A percentile compares a stretch with the other conserved stretches of the same genome.
phyloP scores from a whole-genome alignment of 1,284 basidiomycete genomes.

The Trichosporon sp. region DNA sequence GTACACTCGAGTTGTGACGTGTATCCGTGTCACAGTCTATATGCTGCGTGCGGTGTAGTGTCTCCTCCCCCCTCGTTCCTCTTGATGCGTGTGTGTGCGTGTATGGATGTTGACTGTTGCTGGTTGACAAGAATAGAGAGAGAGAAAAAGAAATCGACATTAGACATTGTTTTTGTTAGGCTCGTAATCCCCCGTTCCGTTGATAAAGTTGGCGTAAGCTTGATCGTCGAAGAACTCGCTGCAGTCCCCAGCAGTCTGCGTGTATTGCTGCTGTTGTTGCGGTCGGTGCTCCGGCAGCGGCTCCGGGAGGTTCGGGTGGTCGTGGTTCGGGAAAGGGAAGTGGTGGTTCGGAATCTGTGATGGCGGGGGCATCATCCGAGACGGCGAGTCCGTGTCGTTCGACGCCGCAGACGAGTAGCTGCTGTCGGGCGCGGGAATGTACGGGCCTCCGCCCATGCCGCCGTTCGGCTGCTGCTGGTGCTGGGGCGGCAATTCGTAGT shows the following conservation, averaged over 20 bases:
- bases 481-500: neutral
- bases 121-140: neutral
- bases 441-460: constrained; percentile 15
- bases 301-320: neutral
- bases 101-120: neutral
- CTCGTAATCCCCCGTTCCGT: neutral
- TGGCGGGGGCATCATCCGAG: neutral
- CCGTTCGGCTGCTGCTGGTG: neutral
- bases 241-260: neutral
- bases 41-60: neutral
- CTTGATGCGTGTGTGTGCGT: neutral
- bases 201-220: neutral
- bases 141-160: neutral
- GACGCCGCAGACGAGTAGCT: neutral
- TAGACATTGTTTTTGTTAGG: neutral
- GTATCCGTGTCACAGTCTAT: neutral
- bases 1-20: neutral
- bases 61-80: neutral
- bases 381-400: neutral
- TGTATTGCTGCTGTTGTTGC: neutral
- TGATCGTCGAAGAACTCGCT: constrained; percentile 1
- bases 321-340: neutral
- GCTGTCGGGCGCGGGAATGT: constrained; percentile 12
- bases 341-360: neutral
- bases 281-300: neutral